A percentile compares a stretch with the other conserved stretches of the same genome.
These are phyloP conservation scores for Brassica hybrid DNA, from an alignment of 441 rosid species.

Conservation along the genomic window DNA sequence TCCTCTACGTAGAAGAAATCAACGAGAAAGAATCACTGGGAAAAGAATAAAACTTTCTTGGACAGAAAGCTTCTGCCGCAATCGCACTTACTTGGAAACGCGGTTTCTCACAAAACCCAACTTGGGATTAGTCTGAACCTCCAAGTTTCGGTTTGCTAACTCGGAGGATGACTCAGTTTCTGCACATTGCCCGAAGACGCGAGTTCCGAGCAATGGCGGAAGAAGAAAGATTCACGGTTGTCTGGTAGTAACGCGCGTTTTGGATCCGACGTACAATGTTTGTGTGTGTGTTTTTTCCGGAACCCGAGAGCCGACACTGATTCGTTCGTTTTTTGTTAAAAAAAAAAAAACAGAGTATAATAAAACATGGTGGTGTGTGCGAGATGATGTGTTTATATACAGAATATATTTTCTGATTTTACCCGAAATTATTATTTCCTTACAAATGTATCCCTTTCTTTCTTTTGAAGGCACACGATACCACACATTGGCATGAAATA, in stretches of 20 bases:
- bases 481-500: neutral
- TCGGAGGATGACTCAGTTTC: conserved; percentile 42
- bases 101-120: conserved; percentile 32
- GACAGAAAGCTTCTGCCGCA: conserved; percentile 32
- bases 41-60: conserved; percentile 38
- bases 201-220: conserved; percentile 24
- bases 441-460: neutral
- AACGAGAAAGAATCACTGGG: conserved; percentile 27
- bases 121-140: conserved; percentile 13
- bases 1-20: conserved; percentile 36
- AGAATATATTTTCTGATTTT: conserved; percentile 16
- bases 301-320: conserved; percentile 63
- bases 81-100: conserved; percentile 44
- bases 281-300: conserved; percentile 10
- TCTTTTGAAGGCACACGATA: neutral
- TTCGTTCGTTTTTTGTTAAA: conserved; percentile 39
- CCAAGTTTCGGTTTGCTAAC: conserved; percentile 19
- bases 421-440: conserved; percentile 8
- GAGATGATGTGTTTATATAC: conserved; percentile 38
- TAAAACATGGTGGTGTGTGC: conserved; percentile 35
- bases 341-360: conserved; percentile 6
- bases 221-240: conserved; percentile 10
- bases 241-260: conserved; percentile 29
- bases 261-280: conserved; percentile 33
- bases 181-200: conserved; percentile 40